Evolutionary conservation across 768 basidiomycete species (phyloP), one percentile per base, ranked within the genome.

Genomic region (Hygrophorus russula): DNA sequence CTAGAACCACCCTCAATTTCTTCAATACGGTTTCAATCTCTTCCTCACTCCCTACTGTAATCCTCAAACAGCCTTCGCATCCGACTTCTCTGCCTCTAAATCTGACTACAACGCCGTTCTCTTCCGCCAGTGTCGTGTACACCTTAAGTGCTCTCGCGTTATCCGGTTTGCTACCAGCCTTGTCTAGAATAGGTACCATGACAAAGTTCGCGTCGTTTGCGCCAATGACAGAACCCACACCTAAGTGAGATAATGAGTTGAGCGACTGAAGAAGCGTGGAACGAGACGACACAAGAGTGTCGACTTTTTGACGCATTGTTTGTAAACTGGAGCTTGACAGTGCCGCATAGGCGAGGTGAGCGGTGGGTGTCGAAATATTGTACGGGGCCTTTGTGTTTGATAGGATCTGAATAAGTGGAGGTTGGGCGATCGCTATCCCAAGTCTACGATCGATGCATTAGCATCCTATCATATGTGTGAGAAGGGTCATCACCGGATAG

Each of bases 331-430:
- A 54, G 2, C 78, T 71, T 0, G 85, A 76, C 24, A 97, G 74
- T 0, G 94, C 90, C 8, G 82, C 68, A 12, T 80, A 59, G 0
- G 91, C 93, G 17, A 97, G 75, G 20, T 76, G 63, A 10, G 94
- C 89, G 5, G 90, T 90, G 0, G 92, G 92, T 0, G 82, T 74
- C 12, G 92, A 93, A 51, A 99, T 79, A 61, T 96, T 97, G 68
- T 98, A 99, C 0, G 96, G 96, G 0, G 94, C 96, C 59, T 99
- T 99, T 19, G 93, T 86, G 59, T 98, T 98, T 46, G 79, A 76
- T 42, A 98, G 77, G 49, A 97, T 72, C 53, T 91, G 93, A 36
- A 97, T 84, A 10, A 99, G 66, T 0, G 88, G 80, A 0, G 91
- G 91, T 47, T 92, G 85, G 4, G 91, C 88, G 44, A 97, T 65